Conservation (phyloP, 768 basidiomycete species). For the Mycena albidolilacea region DNA sequence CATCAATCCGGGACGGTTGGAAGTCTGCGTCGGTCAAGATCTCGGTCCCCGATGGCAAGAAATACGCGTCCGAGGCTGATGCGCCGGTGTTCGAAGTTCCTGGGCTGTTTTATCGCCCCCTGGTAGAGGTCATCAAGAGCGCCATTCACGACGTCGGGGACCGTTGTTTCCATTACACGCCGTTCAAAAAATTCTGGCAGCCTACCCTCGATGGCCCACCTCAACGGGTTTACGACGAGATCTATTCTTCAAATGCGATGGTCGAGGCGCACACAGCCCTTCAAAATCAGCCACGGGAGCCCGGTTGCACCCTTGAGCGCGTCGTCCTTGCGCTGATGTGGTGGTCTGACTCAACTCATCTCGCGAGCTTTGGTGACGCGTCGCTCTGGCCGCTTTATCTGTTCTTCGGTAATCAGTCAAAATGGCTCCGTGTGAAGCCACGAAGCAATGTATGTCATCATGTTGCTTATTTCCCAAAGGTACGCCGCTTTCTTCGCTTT, state of each 20-base stretch:
- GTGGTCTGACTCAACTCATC: too few species aligned
- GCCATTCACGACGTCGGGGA: not conserved
- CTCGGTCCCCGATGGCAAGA: constrained; percentile 17
- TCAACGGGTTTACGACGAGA: constrained; percentile 21
- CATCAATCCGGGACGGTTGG: constrained; percentile 3
- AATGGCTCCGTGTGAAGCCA: constrained; percentile 52
- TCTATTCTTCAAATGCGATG: constrained; percentile 16
- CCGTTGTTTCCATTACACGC: constrained; percentile 30
- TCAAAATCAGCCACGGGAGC: not conserved
- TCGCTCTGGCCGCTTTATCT: too few species aligned
- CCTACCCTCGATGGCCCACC: not conserved
- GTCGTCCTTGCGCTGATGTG: constrained; percentile 38
- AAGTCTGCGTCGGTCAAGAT: constrained; percentile 5
- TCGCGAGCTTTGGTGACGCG: too few species aligned
- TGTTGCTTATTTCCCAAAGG: constrained; percentile 56
- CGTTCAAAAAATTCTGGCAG: constrained; percentile 38
- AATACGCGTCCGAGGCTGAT: constrained; percentile 2
- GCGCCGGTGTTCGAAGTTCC: constrained; percentile 23
- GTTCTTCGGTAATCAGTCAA: constrained; percentile 46
- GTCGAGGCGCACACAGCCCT: constrained; percentile 15
- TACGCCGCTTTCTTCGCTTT: constrained; percentile 39
- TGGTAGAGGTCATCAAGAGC: constrained; percentile 37
- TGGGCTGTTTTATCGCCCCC: constrained; percentile 35
- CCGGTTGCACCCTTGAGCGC: constrained; percentile 19
- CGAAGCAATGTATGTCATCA: constrained; percentile 46